Percentiles rank a stretch among this genome's conserved stretches.
Evolutionary conservation across 2,329 filamentous ascomycete genomes (phyloP).

Genomic region (Escovopsis sp.): DNA sequence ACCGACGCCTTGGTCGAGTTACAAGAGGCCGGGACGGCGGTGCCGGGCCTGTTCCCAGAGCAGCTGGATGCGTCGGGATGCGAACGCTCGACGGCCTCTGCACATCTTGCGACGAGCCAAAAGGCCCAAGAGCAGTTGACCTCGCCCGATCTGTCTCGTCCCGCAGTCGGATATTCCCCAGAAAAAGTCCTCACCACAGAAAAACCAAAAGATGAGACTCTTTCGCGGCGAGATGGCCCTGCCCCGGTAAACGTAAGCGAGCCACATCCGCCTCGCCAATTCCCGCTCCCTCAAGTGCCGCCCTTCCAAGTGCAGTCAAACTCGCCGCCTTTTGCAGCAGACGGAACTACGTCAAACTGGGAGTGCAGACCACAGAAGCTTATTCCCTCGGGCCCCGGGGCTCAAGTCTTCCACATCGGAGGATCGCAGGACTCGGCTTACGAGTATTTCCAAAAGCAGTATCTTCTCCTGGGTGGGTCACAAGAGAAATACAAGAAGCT

Average conservation of each 20-base stretch:
- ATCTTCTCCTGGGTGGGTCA: conserved; percentile 61
- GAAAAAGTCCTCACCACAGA: conserved; percentile 1
- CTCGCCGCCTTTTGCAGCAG: conserved; percentile 18
- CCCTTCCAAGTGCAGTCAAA: too few species aligned
- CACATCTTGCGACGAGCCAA: conserved; percentile 16
- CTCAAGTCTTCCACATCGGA: conserved; percentile 43
- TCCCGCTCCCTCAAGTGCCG: background rate
- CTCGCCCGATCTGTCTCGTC: conserved; percentile 13
- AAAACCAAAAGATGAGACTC: conserved; percentile 1
- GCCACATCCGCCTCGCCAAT: background rate
- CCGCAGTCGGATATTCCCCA: conserved; percentile 14
- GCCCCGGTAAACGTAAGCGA: background rate
- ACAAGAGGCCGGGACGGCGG: conserved; percentile 51
- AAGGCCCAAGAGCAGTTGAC: conserved; percentile 23
- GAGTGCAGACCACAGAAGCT: conserved; percentile 49
- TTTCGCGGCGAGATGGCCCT: background rate
- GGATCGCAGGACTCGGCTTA: conserved; percentile 57
- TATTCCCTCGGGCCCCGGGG: conserved; percentile 27
- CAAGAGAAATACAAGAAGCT: conserved; percentile 58
- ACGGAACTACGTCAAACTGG: conserved; percentile 19
- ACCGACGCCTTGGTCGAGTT: conserved; percentile 64
- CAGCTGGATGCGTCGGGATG: conserved; percentile 68
- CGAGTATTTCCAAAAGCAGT: conserved; percentile 54
- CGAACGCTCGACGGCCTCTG: conserved; percentile 35
- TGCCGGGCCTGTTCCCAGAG: conserved; percentile 72